phyloP scores from a whole-genome alignment of 2,329 filamentous ascomycete species.

The Aureobasidium subglaciale region DNA sequence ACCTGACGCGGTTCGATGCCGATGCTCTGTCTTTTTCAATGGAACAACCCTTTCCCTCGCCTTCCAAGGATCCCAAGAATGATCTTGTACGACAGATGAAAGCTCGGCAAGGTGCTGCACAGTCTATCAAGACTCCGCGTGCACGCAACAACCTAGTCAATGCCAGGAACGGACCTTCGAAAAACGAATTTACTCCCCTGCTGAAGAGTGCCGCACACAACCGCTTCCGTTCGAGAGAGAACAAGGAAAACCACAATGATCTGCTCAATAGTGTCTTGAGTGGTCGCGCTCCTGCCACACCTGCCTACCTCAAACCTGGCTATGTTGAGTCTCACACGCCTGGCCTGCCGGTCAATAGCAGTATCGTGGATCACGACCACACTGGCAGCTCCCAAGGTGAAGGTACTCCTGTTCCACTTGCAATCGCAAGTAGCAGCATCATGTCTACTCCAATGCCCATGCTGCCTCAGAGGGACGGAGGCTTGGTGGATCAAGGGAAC shows the following conservation, averaged over 20 bases:
- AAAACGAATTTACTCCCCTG: conserved; percentile 85
- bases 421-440: conserved; percentile 67
- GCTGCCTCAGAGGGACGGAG: conserved; percentile 57
- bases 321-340: conserved; percentile 63
- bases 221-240: conserved; percentile 39
- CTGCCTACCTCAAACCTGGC: conserved; percentile 55
- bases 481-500: conserved; percentile 75
- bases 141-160: conserved; percentile 64
- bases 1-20: conserved; percentile 60
- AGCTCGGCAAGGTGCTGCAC: conserved; percentile 49
- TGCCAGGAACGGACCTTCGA: conserved; percentile 51
- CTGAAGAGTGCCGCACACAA: conserved; percentile 76
- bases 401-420: conserved; percentile 69
- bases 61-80: conserved; percentile 60
- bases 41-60: conserved; percentile 80
- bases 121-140: conserved; percentile 66
- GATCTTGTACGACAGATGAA: conserved; percentile 67
- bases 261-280: conserved; percentile 26
- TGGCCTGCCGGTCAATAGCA: conserved; percentile 68
- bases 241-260: conserved; percentile 21
- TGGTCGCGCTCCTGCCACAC: conserved; percentile 55
- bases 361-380: conserved; percentile 55
- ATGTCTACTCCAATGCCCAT: conserved; percentile 75
- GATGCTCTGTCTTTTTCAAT: conserved; percentile 77
- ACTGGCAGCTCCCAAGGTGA: conserved; percentile 59